Percentiles rank a stretch among this genome's conserved stretches.
These are phyloP conservation scores for Marchantia paleacea DNA, from an alignment of 225 moss, liverwort and hornwort species.

Conservation along the genomic window DNA sequence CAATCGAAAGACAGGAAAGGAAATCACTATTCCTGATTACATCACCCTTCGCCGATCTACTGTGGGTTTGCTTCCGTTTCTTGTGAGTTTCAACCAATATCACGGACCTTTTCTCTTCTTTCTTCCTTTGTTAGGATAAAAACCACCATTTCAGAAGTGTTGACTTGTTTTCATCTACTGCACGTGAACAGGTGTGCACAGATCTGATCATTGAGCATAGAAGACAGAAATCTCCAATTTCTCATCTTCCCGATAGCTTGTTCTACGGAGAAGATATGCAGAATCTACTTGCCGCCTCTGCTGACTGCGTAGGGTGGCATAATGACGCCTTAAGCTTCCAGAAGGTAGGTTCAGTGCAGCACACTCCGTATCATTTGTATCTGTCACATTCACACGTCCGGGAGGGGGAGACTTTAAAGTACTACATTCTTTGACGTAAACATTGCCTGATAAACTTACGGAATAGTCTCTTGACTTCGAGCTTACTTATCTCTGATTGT, in stretches of 20 bases:
- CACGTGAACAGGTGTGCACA: neutral
- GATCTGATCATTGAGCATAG: neutral
- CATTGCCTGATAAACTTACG: no score
- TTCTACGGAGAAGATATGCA: neutral
- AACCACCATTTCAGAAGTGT: no score
- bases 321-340: neutral
- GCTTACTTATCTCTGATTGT: no score
- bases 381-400: no score
- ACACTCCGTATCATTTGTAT: neutral
- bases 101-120: neutral
- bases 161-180: neutral
- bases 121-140: neutral
- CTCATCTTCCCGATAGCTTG: conserved; percentile 1
- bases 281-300: neutral
- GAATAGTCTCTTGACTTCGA: neutral
- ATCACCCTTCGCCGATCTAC: neutral
- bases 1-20: neutral
- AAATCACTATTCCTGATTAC: neutral
- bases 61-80: neutral
- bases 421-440: no score
- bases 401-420: neutral
- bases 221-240: neutral
- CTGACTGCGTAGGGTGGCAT: neutral
- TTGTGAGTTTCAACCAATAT: neutral
- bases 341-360: neutral